phyloP scores from a whole-genome alignment of 306 rosid species.

The Trifolium dubium region DNA sequence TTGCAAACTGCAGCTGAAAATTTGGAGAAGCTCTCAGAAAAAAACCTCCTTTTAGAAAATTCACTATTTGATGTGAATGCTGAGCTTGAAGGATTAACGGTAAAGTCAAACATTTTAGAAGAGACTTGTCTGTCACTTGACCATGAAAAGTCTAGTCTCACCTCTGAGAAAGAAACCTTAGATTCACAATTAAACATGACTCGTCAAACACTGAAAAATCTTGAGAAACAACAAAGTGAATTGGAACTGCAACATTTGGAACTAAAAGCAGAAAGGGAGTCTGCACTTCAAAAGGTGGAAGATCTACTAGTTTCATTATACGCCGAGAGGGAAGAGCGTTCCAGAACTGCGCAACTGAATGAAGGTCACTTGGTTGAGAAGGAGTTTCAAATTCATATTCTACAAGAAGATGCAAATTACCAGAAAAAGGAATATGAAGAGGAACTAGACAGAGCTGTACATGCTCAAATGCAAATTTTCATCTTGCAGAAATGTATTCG shows the following conservation, averaged over 20 bases:
- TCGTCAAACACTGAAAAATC: slow-evolving; percentile 59
- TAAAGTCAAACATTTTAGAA: slow-evolving; percentile 66
- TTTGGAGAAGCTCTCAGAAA: slow-evolving; percentile 63
- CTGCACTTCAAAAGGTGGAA: slow-evolving; percentile 67
- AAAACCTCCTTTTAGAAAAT: slow-evolving; percentile 70
- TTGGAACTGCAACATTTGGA: slow-evolving; percentile 55
- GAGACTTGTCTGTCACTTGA: slow-evolving; percentile 59
- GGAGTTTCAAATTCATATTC: slow-evolving; percentile 59
- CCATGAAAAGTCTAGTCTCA: slow-evolving; percentile 64
- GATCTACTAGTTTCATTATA: slow-evolving; percentile 67
- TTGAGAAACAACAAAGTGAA: slow-evolving; percentile 54
- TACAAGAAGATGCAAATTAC: slow-evolving; percentile 62
- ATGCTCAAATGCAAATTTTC: slow-evolving; percentile 65
- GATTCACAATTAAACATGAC: slow-evolving; percentile 58
- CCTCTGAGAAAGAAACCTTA: slow-evolving; percentile 65
- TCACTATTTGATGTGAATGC: slow-evolving; percentile 75
- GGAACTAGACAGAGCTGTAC: slow-evolving; percentile 63
- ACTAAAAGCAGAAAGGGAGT: slow-evolving; percentile 67
- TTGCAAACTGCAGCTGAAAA: slow-evolving; percentile 61
- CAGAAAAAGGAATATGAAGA: slow-evolving; percentile 68
- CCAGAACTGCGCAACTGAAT: slow-evolving; percentile 54
- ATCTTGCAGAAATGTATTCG: slow-evolving; percentile 65
- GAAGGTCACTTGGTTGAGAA: slow-evolving; percentile 60
- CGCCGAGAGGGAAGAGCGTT: slow-evolving; percentile 69
- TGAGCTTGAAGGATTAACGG: slow-evolving; percentile 76